A percentile compares a stretch with the other conserved stretches of the same genome.
These are phyloP conservation scores for Monosporascus sp. DNA, from an alignment of 2,329 filamentous ascomycete genomes.

Conservation along the genomic window DNA sequence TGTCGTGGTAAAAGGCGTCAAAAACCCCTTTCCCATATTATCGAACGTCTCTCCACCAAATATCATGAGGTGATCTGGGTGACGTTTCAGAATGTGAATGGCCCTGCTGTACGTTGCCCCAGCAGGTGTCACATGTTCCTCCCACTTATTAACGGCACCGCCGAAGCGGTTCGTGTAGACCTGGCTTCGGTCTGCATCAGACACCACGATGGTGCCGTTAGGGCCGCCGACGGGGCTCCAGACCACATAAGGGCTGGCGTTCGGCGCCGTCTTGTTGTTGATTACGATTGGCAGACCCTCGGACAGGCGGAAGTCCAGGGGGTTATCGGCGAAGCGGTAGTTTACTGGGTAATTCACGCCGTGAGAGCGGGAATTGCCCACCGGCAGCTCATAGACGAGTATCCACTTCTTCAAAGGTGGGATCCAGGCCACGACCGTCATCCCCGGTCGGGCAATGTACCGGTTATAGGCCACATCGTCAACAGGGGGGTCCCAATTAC, in stretches of 20 bases:
- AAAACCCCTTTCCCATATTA: conserved; percentile 3
- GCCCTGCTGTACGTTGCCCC: conserved; percentile 23
- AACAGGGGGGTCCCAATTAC: conserved; percentile 52
- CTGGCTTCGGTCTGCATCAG: conserved; percentile 29
- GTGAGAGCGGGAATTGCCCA: conserved; percentile 21
- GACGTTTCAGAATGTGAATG: conserved; percentile 16
- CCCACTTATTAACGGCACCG: conserved; percentile 32
- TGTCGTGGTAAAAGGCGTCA: conserved; percentile 8
- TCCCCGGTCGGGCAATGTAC: conserved; percentile 61
- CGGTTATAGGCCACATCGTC: conserved; percentile 55
- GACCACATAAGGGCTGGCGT: conserved; percentile 36
- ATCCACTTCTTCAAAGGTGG: conserved; percentile 51
- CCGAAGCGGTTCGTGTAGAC: conserved; percentile 38
- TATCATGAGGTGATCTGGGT: conserved; percentile 26
- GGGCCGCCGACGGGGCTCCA: conserved; percentile 38
- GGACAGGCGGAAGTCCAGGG: conserved; percentile 30
- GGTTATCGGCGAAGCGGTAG: conserved; percentile 37
- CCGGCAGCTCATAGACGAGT: conserved; percentile 36
- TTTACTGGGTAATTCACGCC: conserved; percentile 36
- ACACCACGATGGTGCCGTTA: conserved; percentile 40
- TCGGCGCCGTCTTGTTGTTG: conserved; percentile 25
- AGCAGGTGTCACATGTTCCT: conserved; percentile 21
- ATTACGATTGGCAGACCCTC: conserved; percentile 27
- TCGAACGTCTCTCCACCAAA: conserved; percentile 21
- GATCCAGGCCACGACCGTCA: conserved; percentile 56